Percentiles rank a stretch among this genome's conserved stretches.
These are phyloP conservation scores for Globisporangium cylindrosporum DNA, from an alignment of 352 stramenopile species.

Conservation along the genomic window DNA sequence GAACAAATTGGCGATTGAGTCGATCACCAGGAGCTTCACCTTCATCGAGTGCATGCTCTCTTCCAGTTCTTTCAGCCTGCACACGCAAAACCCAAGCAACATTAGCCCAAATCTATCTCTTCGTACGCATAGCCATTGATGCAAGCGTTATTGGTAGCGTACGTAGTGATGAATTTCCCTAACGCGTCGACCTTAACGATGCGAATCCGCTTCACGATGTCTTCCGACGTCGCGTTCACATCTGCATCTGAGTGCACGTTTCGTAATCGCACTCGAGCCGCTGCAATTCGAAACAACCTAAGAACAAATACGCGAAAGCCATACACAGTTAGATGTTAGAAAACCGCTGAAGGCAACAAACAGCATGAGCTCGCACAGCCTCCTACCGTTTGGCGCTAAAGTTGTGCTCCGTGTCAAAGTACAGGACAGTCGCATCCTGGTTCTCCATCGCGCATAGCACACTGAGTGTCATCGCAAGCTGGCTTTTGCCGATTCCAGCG, in stretches of 20 bases:
- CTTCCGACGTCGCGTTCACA: slow-evolving; percentile 21
- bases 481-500: slow-evolving; percentile 74
- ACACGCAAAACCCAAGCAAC: not conserved
- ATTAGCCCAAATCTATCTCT: not conserved
- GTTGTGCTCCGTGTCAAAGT: slow-evolving; percentile 70
- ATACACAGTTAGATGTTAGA: not conserved
- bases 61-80: slow-evolving; percentile 63
- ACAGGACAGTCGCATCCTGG: slow-evolving; percentile 49
- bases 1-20: slow-evolving; percentile 67
- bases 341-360: not conserved
- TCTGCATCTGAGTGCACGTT: slow-evolving; percentile 16
- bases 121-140: not conserved
- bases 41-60: slow-evolving; percentile 35
- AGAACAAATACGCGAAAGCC: not conserved
- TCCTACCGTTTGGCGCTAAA: slow-evolving; percentile 66
- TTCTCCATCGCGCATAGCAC: slow-evolving; percentile 70
- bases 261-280: slow-evolving; percentile 27
- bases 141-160: not conserved
- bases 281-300: slow-evolving; percentile 51
- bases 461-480: slow-evolving; percentile 71
- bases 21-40: slow-evolving; percentile 67
- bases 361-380: not conserved
- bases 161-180: slow-evolving; percentile 42
- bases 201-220: slow-evolving; percentile 40
- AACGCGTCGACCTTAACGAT: slow-evolving; percentile 42